Base-by-base conservation (phyloP, 257 asterid species). In the Nicotiana tabacum region DNA sequence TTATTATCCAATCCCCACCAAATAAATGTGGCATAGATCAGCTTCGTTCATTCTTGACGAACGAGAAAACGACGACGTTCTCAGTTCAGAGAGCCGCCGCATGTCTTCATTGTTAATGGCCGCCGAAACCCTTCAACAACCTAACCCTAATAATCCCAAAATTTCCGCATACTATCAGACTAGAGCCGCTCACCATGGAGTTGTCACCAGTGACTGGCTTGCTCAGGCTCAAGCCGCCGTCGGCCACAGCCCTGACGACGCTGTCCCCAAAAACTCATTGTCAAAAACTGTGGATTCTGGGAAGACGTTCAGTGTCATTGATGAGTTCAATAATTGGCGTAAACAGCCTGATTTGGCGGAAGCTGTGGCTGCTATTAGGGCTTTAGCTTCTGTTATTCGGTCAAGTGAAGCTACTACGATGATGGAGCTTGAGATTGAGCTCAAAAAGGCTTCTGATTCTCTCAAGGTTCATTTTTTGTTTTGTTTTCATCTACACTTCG, bases 391-490 rank as follows among this genome's bases (percentile, higher is more conserved):
- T 56, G 95, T 93, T 65, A 96, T 96, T 84, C 89, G 97, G 13
- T 91, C 96, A 3, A 94, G 94, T 80, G 92, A 93, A 61, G 99
- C 99, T 64, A 91, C 92, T 2, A 96, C 99, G 1, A 92, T 92
- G 96, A 96, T 96, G 99, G 98, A 93, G 87, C 97, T 94, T 27
- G 97, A 96, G 82, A 90, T 92, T 86, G 99, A 93, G 92, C 97
- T 96, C 5, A 95, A 92, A 60, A 94, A 90, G 61, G 97, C 98
- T 9, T 87, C 94, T 5, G 98, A 96, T 90, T 92, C 93, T 57
- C 91, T 96, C n/a, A 93, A 96, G 86, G 98, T 96, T 84, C 9
- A 86, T 64, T 82, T 18, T 2, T 69, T 8, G 9, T 37, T 70
- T n/a, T 37, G 24, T 68, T 2, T 39, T 2, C 11, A 5, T 43